Evolutionary conservation across 495 filamentous ascomycete species (phyloP), one percentile per base, ranked within the genome.

Genomic region (Neurospora sp.): DNA sequence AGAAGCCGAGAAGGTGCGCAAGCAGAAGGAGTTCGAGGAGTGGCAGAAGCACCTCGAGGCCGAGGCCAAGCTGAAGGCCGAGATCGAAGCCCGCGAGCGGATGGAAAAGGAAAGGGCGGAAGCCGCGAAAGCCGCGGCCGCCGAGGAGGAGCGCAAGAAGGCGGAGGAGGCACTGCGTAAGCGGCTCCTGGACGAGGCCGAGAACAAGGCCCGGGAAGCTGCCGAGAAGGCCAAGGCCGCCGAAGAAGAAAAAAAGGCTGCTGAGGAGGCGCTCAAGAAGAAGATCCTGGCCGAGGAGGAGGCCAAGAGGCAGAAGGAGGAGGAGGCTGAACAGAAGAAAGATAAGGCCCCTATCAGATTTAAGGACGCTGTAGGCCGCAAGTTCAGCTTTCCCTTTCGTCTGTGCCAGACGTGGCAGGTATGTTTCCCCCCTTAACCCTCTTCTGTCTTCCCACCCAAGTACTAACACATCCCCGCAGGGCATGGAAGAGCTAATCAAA

Each of bases 401-500:
- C 74, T 94, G 27, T 95, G 92, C 80, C 89, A 89, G 72, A 92
- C 90, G 2, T 96, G 92, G 92, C 85, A 88, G 86, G 92, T 93
- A 88, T 74, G 89, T 85, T 40, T n/a, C n/a, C n/a, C n/a, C n/a
- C n/a, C n/a, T n/a, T n/a, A n/a, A n/a, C n/a, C n/a, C n/a, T n/a
- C n/a, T n/a, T n/a, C n/a, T n/a, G n/a, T n/a, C n/a, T n/a, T n/a
- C n/a, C 42, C 70, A 40, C 72, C 53, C 27, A 7, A 1, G 0
- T 59, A 16, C 48, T 59, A 35, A 61, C 20, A 14, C 14, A 0
- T 1, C 1, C 18, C 7, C 42, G 3, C 76, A 94, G 92, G 91
- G 91, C 9, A 94, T 95, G 91, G 91, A 95, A 79, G 88, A 91
- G 20, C 85, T 97, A 31, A 96, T 97, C 80, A 90, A 91, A 76